Conservation (phyloP, 2,329 filamentous ascomycete genomes). For the Pseudocercospora macadamiae region DNA sequence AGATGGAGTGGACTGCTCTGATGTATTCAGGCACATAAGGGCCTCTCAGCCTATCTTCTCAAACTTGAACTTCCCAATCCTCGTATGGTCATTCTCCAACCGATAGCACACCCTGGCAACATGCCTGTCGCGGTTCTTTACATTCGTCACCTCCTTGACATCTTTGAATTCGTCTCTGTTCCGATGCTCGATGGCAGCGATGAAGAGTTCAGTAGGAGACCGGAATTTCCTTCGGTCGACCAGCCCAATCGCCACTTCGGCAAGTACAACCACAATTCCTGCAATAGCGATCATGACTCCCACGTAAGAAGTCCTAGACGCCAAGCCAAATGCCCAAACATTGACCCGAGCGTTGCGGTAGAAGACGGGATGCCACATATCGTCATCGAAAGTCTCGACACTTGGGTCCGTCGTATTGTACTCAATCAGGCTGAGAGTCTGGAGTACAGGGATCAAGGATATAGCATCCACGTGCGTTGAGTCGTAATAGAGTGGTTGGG, state of each 20-base stretch:
- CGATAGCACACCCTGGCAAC: constrained; percentile 25
- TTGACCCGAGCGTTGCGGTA: constrained; percentile 23
- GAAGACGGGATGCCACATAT: constrained; percentile 7
- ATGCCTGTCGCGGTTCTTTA: constrained; percentile 23
- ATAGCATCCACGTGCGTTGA: neutral
- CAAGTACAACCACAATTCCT: constrained; percentile 25
- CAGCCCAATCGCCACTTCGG: constrained; percentile 25
- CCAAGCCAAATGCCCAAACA: constrained; percentile 31
- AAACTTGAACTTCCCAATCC: constrained; percentile 24
- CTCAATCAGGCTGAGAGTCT: constrained; percentile 13
- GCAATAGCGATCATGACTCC: constrained; percentile 25
- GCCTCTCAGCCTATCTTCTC: constrained; percentile 10
- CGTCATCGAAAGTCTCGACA: neutral
- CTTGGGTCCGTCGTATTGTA: constrained; percentile 5
- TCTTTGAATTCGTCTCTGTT: constrained; percentile 26
- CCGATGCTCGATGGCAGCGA: constrained; percentile 32
- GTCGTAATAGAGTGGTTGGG: neutral
- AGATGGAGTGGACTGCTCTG: too few relatives aligned
- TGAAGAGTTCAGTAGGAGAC: constrained; percentile 26
- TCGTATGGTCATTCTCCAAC: constrained; percentile 16
- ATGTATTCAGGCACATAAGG: too few relatives aligned
- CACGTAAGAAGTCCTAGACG: constrained; percentile 27
- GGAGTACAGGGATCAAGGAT: constrained; percentile 8
- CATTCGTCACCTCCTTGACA: neutral
- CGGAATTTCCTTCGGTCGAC: constrained; percentile 21